Percentiles rank a stretch among this genome's conserved stretches.
These are phyloP conservation scores for Hyaloperonospora brassicae DNA, from an alignment of 352 stramenopile species.

Conservation along the genomic window DNA sequence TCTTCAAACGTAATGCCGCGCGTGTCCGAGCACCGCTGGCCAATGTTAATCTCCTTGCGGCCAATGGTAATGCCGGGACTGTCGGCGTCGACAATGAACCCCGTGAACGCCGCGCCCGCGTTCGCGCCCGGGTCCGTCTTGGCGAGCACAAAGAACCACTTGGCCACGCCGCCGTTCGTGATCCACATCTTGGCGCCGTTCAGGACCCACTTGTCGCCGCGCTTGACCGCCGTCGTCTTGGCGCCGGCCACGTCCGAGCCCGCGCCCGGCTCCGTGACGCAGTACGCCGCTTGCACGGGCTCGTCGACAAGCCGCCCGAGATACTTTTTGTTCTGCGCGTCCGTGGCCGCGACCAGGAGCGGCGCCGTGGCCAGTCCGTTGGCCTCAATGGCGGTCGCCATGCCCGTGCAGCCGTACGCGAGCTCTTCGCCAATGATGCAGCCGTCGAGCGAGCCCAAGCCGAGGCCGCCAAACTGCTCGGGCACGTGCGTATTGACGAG, in stretches of 20 bases:
- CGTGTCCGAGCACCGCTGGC: conserved; percentile 87
- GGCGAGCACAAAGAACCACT: conserved; percentile 88
- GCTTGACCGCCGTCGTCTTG: conserved; percentile 88
- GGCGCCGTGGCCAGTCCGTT: conserved; percentile 79
- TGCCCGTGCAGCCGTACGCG: conserved; percentile 87
- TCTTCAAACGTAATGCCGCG: conserved; percentile 88
- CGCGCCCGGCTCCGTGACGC: conserved; percentile 85
- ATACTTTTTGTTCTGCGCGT: conserved; percentile 84
- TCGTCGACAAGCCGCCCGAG: conserved; percentile 76
- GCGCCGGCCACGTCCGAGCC: conserved; percentile 84
- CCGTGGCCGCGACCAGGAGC: conserved; percentile 73
- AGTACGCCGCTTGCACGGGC: conserved; percentile 81
- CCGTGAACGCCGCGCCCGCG: conserved; percentile 79
- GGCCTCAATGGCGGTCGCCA: conserved; percentile 88
- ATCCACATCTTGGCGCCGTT: conserved; percentile 94
- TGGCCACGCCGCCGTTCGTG: conserved; percentile 87
- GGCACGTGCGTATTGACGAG: conserved; percentile 85
- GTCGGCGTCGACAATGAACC: conserved; percentile 86
- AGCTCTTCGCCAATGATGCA: conserved; percentile 86
- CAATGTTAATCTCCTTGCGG: conserved; percentile 88
- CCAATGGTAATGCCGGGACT: conserved; percentile 80
- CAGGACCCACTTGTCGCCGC: conserved; percentile 89
- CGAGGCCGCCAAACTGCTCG: conserved; percentile 77
- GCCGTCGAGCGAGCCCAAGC: conserved; percentile 71
- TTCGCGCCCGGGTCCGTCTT: conserved; percentile 78